Evolutionary conservation across 768 basidiomycete genomes (phyloP).

Genomic region (Scleroderma citrinum): DNA sequence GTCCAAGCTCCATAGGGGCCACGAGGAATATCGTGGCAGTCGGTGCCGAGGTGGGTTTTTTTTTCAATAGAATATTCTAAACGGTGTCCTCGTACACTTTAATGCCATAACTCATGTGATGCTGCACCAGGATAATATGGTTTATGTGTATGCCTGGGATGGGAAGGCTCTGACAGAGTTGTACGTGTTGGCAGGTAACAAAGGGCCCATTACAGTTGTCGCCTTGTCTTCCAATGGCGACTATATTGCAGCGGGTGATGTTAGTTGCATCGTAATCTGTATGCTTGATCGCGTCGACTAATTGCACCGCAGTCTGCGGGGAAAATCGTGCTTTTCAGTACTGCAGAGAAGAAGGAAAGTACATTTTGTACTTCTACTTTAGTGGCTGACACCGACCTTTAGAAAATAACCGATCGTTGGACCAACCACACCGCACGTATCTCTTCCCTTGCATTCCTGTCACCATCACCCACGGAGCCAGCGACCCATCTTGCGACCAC

Average conservation of each 20-base stretch:
- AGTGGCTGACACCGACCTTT: neutral
- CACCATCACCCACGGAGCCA: slow-evolving; percentile 39
- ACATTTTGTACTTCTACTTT: neutral
- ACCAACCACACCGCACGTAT: slow-evolving; percentile 81
- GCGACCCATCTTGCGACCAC: slow-evolving; percentile 72
- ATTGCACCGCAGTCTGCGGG: slow-evolving; percentile 57
- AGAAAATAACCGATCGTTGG: slow-evolving; percentile 77
- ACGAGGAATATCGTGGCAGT: slow-evolving; percentile 52
- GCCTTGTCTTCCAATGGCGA: slow-evolving; percentile 76
- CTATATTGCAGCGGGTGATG: slow-evolving; percentile 80
- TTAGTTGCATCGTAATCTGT: slow-evolving; percentile 33
- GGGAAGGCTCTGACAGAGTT: slow-evolving; percentile 54
- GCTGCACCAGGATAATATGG: slow-evolving; percentile 59
- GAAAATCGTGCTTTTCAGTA: slow-evolving; percentile 74
- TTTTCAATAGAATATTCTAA: neutral
- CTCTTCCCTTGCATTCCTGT: slow-evolving; percentile 47
- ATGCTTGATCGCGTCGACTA: neutral
- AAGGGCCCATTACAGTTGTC: slow-evolving; percentile 56
- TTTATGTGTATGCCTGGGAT: slow-evolving; percentile 70
- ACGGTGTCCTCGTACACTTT: neutral
- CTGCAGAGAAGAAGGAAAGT: slow-evolving; percentile 53
- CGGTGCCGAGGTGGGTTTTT: slow-evolving; percentile 60
- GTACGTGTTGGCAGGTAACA: slow-evolving; percentile 58
- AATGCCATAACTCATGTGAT: neutral
- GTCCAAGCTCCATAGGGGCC: slow-evolving; percentile 54